Evolutionary conservation across 345 rosid genomes (phyloP), one percentile per base, ranked within the genome.

Genomic region (Populus pruinosa): DNA sequence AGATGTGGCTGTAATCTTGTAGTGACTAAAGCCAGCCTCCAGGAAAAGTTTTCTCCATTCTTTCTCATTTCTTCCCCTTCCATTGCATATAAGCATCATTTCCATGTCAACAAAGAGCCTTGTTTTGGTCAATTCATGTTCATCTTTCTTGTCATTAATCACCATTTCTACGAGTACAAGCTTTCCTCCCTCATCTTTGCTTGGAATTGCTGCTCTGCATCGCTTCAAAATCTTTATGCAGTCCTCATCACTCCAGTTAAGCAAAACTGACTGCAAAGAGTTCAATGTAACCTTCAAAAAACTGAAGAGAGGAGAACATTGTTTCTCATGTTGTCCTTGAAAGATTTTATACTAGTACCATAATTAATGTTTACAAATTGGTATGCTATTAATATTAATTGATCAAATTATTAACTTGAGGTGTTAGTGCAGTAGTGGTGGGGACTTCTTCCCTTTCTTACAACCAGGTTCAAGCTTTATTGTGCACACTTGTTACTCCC

Each of bases 121-220:
- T 53, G 83, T 76, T 72, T 80, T 68, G 56, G 47, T 38, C 31
- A 41, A 8, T 56, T 71, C 67, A 35, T 29, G 31, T 25, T 83
- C 80, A 77, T 85, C 83, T 72, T 80, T 75, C 67, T 74, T 18
- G 55, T 41, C 81, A 47, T 77, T 63, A 23, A 75, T 80, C 80
- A 82, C 82, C 62, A 82, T 74, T 55, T 85, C 87, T 3, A 85
- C 75, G 36, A 85, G 79, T 9, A 85, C 71, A 76, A 82, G 67
- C 68, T 79, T 82, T 18, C 87, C 87, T 59, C 80, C 72, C 36
- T 74, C 53, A n/a, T 71, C 86, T 67, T 72, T 36, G 31, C 72
- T 33, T 23, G 21, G 53, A 38, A 80, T 80, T 2, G 79, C 73
- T 41, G 59, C 79, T 61, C 61, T 80, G 76, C 83, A 80, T 56